These are phyloP conservation scores for Fusarium sp. DNA, from an alignment of 2,329 filamentous ascomycete genomes.

Conservation along the genomic window DNA sequence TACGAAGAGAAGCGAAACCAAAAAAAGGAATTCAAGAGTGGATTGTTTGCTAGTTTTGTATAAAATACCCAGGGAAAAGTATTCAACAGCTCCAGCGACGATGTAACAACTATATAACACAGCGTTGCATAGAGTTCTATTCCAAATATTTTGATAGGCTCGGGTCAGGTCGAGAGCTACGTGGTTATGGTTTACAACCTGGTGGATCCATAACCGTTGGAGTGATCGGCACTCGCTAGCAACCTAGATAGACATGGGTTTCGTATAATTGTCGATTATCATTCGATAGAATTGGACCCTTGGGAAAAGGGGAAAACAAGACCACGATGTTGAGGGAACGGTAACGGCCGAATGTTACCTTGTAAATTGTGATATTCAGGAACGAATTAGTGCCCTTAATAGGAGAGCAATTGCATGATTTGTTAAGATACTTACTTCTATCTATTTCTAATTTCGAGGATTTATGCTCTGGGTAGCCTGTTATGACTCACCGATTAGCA, in stretches of 20 bases:
- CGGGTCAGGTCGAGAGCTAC: not conserved
- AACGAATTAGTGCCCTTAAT: not conserved
- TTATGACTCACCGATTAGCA: too few species aligned
- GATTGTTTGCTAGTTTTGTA: not conserved
- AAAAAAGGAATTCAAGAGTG: not conserved
- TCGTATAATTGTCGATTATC: not conserved
- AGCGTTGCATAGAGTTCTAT: not conserved
- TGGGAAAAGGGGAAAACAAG: not conserved
- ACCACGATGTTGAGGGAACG: not conserved
- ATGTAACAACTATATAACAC: not conserved
- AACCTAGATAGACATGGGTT: not conserved
- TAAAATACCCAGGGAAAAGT: not conserved
- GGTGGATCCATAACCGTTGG: slow-evolving; percentile 11
- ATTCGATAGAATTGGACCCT: not conserved
- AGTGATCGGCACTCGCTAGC: slow-evolving; percentile 19
- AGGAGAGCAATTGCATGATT: not conserved
- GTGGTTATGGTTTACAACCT: not conserved
- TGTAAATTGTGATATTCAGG: slow-evolving; percentile 15
- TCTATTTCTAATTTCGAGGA: too few species aligned
- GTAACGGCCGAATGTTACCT: slow-evolving; percentile 14
- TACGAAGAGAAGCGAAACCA: not conserved
- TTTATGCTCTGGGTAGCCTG: too few species aligned
- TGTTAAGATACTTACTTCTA: fast-evolving
- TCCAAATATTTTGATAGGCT: not conserved
- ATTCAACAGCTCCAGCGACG: not conserved